These are phyloP conservation scores for Typha latifolia DNA, from an alignment of 176 grass and related monocot genomes.

Conservation along the genomic window DNA sequence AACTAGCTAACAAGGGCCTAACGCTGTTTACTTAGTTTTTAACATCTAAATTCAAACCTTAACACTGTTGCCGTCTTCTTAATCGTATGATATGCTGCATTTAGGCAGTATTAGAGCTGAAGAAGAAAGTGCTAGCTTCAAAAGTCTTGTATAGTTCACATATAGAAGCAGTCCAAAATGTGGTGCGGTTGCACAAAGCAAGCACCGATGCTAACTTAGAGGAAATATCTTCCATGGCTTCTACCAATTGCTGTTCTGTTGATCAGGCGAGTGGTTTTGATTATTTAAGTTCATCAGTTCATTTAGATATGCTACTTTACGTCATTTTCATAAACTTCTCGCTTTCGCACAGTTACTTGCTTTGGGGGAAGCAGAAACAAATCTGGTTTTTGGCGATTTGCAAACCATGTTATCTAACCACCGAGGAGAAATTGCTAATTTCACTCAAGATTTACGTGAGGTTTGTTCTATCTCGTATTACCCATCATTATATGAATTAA, in stretches of 20 bases:
- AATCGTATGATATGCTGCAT: background rate
- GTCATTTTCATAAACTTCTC: slow-evolving; percentile 11
- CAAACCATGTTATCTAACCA: slow-evolving; percentile 61
- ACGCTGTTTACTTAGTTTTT: too few relatives aligned
- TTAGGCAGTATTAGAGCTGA: slow-evolving; percentile 64
- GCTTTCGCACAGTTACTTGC: slow-evolving; percentile 50
- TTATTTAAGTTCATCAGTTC: background rate
- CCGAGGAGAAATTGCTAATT: slow-evolving; percentile 55
- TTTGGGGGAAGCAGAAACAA: slow-evolving; percentile 53
- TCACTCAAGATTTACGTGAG: slow-evolving; percentile 70
- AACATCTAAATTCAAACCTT: background rate
- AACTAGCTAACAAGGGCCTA: slow-evolving; percentile 5
- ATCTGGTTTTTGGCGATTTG: slow-evolving; percentile 51
- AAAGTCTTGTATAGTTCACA: slow-evolving; percentile 67
- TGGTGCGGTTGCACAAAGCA: slow-evolving; percentile 83
- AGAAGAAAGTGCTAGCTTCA: slow-evolving; percentile 74
- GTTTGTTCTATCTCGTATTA: slow-evolving; percentile 35
- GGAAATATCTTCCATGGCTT: slow-evolving; percentile 55
- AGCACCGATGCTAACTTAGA: slow-evolving; percentile 56
- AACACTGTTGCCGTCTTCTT: background rate
- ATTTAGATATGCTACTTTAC: background rate
- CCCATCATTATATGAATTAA: background rate
- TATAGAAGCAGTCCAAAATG: slow-evolving; percentile 86
- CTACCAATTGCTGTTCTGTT: slow-evolving; percentile 63
- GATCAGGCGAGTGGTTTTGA: slow-evolving; percentile 55